Conservation (phyloP, 345 rosid species). For the Salix viminalis region DNA sequence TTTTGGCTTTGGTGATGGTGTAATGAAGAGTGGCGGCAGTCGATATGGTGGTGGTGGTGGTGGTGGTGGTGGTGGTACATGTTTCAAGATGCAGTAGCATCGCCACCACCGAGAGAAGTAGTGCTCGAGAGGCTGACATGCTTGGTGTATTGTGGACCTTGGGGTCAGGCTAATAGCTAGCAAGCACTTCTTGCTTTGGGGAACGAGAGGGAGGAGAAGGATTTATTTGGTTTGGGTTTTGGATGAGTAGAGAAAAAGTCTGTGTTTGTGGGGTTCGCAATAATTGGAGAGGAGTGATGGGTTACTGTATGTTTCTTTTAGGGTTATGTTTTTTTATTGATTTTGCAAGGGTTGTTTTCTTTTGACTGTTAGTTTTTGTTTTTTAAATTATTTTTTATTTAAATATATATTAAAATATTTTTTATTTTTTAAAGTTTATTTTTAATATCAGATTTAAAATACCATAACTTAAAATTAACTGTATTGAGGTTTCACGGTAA, state of each 20-base stretch:
- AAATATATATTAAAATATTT: too few relatives aligned
- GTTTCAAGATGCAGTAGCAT: constrained; percentile 6
- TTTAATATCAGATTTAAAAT: too few relatives aligned
- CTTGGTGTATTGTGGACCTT: neutral
- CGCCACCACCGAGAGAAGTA: constrained; percentile 2
- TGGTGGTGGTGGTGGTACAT: neutral
- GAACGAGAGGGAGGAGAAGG: neutral
- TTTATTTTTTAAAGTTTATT: too few relatives aligned
- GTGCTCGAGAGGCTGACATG: constrained; percentile 22
- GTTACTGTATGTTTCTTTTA: constrained; percentile 1
- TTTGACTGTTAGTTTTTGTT: neutral
- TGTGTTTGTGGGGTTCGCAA: constrained; percentile 24
- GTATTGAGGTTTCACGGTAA: too few relatives aligned
- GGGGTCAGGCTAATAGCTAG: neutral
- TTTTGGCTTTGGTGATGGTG: neutral
- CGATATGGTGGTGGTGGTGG: constrained; percentile 7
- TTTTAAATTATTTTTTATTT: neutral
- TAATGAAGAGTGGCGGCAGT: neutral
- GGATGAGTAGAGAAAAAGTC: constrained; percentile 4
- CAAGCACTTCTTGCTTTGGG: neutral
- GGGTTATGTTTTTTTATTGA: constrained; percentile 9
- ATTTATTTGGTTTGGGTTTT: constrained; percentile 26
- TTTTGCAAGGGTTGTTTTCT: neutral
- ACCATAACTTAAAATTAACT: too few relatives aligned
- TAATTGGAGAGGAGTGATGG: constrained; percentile 26